Conservation (phyloP, 805 yeast species). For the Blastobotrys peoriensis region DNA sequence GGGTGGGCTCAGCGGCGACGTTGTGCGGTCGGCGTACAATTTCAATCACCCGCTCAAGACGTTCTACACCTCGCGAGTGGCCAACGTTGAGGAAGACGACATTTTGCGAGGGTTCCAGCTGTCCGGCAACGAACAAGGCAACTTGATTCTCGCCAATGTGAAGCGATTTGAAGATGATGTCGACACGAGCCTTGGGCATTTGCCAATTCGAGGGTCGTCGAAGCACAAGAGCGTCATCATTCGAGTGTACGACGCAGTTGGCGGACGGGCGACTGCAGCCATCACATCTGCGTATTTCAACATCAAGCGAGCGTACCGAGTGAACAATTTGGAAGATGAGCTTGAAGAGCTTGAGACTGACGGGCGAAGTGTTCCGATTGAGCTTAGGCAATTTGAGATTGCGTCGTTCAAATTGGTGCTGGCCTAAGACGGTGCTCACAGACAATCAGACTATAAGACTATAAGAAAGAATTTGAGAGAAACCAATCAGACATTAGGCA, state of each 20-base stretch:
- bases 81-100: slow-evolving; percentile 17
- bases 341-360: slow-evolving; percentile 25
- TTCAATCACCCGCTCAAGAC: slow-evolving; percentile 54
- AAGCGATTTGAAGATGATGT: slow-evolving; percentile 86
- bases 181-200: slow-evolving; percentile 31
- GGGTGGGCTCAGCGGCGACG: slow-evolving; percentile 56
- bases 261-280: slow-evolving; percentile 57
- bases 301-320: slow-evolving; percentile 41
- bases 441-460: neutral
- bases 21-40: slow-evolving; percentile 70
- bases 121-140: slow-evolving; percentile 41
- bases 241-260: slow-evolving; percentile 81
- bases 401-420: slow-evolving; percentile 50
- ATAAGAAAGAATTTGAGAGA: too few species aligned
- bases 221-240: slow-evolving; percentile 53
- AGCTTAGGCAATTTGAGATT: slow-evolving; percentile 72
- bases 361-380: slow-evolving; percentile 35
- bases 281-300: slow-evolving; percentile 29
- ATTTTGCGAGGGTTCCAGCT: slow-evolving; percentile 22
- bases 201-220: slow-evolving; percentile 39
- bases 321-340: slow-evolving; percentile 38
- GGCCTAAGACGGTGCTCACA: neutral
- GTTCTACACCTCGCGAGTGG: neutral
- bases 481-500: too few species aligned
- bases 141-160: slow-evolving; percentile 64